Conservation (phyloP, 768 basidiomycete species). For the Lepiota brunneoincarnata region DNA sequence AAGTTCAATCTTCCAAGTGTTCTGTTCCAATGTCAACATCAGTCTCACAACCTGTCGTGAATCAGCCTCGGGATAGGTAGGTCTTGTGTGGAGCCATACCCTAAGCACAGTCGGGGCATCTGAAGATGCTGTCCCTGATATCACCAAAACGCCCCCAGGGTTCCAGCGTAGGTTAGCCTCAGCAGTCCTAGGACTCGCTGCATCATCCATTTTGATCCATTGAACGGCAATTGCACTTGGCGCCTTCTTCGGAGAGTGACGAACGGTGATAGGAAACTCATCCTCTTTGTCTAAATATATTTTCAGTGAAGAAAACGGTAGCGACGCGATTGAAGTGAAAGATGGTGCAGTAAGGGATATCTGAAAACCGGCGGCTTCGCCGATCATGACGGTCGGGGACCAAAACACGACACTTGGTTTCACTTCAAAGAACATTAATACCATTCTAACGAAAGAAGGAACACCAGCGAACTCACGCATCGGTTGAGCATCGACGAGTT, state of each 20-base stretch:
- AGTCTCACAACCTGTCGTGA: slow-evolving; percentile 43
- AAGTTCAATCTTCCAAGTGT: slow-evolving; percentile 66
- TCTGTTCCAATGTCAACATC: slow-evolving; percentile 51
- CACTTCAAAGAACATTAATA: slow-evolving; percentile 42
- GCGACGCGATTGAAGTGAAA: slow-evolving; percentile 42
- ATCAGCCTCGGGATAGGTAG: slow-evolving; percentile 1
- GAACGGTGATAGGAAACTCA: slow-evolving; percentile 47
- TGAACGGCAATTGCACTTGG: slow-evolving; percentile 26
- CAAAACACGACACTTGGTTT: slow-evolving; percentile 70
- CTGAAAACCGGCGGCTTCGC: slow-evolving; percentile 71
- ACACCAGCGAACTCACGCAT: slow-evolving; percentile 48
- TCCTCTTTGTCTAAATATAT: slow-evolving; percentile 53
- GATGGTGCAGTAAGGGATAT: slow-evolving; percentile 56
- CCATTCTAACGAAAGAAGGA: slow-evolving; percentile 4
- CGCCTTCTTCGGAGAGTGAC: slow-evolving; percentile 31
- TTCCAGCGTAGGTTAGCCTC: slow-evolving; percentile 56
- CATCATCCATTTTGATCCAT: slow-evolving; percentile 26
- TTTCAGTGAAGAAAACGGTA: slow-evolving; percentile 60
- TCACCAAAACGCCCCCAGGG: slow-evolving; percentile 48
- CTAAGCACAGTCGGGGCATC: slow-evolving; percentile 47
- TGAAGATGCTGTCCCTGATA: slow-evolving; percentile 59
- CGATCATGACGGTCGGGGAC: slow-evolving; percentile 57
- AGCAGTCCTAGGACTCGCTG: background rate
- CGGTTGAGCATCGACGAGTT: slow-evolving; percentile 59
- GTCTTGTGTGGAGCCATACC: slow-evolving; percentile 34